Percentiles rank a stretch among this genome's conserved stretches.
Conservation (phyloP, 116 monocot species). For the Phalaenopsis hybrid region DNA sequence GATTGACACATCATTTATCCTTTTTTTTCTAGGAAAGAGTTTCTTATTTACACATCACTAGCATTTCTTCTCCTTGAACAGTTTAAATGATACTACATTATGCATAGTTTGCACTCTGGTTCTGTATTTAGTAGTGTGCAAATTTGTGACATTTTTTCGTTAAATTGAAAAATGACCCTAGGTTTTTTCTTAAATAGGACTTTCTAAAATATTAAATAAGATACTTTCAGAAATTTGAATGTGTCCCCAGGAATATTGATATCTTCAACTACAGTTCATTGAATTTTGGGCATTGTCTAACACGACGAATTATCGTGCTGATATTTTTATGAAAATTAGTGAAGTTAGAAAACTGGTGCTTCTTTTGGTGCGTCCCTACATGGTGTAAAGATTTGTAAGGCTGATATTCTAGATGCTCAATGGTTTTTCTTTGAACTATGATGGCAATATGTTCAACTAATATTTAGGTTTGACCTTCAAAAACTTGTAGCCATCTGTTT, state of each 20-base stretch:
- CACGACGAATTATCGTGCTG: background rate
- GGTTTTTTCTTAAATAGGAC: background rate
- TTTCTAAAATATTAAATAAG: background rate
- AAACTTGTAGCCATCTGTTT: background rate
- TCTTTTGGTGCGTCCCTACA: background rate
- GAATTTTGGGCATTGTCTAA: no score
- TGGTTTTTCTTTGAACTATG: background rate
- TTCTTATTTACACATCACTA: background rate
- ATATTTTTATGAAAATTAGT: background rate
- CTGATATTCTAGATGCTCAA: background rate
- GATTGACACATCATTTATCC: background rate
- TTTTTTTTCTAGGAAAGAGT: background rate
- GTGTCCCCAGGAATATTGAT: no score
- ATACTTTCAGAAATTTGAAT: background rate
- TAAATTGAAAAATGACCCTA: background rate
- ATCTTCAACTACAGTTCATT: no score
- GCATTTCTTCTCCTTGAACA: background rate
- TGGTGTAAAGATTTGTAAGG: background rate
- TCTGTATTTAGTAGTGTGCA: background rate
- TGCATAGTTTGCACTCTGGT: background rate
- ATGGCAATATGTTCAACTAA: background rate
- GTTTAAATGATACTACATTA: background rate
- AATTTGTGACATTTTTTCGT: background rate
- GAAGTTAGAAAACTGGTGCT: background rate
- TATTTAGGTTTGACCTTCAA: background rate